A percentile compares a stretch with the other conserved stretches of the same genome.
These are phyloP conservation scores for Lentinula raphanica DNA, from an alignment of 768 basidiomycete genomes.

Conservation along the genomic window DNA sequence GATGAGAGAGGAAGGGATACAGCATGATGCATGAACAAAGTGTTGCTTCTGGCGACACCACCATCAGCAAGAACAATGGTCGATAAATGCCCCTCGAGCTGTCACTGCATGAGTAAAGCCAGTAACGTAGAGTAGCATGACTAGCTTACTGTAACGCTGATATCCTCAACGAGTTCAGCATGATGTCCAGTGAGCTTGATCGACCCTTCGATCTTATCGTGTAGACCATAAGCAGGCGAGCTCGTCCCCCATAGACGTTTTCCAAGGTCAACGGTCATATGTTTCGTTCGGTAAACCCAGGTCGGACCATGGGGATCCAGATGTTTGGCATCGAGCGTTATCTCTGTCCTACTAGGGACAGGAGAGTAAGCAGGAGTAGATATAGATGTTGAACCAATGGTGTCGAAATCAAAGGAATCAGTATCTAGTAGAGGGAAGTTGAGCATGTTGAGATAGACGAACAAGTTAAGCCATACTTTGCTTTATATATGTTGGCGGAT, in stretches of 20 bases:
- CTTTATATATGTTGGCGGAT: not conserved
- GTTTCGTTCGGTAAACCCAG: slow-evolving; percentile 1
- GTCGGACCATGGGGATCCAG: not conserved
- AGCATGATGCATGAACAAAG: not conserved
- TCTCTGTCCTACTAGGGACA: slow-evolving; percentile 1
- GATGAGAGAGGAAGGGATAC: not conserved
- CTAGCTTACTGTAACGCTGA: not conserved
- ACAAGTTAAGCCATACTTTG: not conserved
- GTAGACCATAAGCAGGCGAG: slow-evolving; percentile 1
- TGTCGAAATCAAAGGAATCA: not conserved
- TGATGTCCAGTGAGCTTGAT: not conserved
- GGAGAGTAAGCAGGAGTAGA: not conserved
- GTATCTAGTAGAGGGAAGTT: not conserved
- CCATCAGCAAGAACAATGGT: not conserved
- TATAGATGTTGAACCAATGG: not conserved
- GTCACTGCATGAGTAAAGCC: not conserved
- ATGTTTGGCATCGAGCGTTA: not conserved
- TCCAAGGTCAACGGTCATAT: slow-evolving; percentile 2
- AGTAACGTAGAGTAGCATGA: not conserved
- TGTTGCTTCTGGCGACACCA: not conserved
- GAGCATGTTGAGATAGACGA: not conserved
- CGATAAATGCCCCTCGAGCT: slow-evolving; percentile 1
- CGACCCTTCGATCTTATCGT: not conserved
- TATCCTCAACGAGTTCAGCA: not conserved
- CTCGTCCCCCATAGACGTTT: slow-evolving; percentile 1